Base-by-base conservation (phyloP, 768 basidiomycete genomes). In the Suillus ampliporus region DNA sequence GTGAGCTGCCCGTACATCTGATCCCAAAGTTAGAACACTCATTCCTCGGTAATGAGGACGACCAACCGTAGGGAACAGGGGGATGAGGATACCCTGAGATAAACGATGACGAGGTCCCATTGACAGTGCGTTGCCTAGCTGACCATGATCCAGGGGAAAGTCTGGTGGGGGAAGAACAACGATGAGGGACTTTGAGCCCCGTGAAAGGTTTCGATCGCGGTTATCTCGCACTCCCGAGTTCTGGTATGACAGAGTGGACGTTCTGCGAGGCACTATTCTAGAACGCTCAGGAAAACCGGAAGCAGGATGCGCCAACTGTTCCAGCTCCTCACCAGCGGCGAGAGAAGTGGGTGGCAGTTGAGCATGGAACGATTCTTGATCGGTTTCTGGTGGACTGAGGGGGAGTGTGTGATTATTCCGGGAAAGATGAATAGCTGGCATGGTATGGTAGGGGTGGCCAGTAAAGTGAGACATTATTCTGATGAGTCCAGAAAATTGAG, bases 1-100 rank as follows among this genome's bases (percentile, higher is more conserved):
- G 83, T 82, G 38, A 94, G 77, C 74, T 95, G 92, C 17, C 83
- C 86, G 69, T 86, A 87, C 81, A 94, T 85, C 93, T 94, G 58
- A 9, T 56, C 38, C 10, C n/a, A 60, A 48, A 64, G 50, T 34
- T 10, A 62, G 46, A 50, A 50, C 41, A 58, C 21, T 41, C 38
- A 34, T 26, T 26, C 43, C 48, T 58, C 31, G 43, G 52, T 57
- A 34, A 47, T 19, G 50, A 41, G 35, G 11, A 34, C 7, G 38
- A 67, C 74, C 1, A 75, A 91, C 91, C 9, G 89, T 90, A 38
- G 91, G 86, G 68, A 88, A 86, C 38, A 93, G 78, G 10, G 91
- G 90, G 86, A 93, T 88, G 23, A 92, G 74, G 23, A 90, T 78
- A 19, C 91, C 91, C 65, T 89, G 86, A 37, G 86, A 80, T 50